Evolutionary conservation across 768 basidiomycete genomes (phyloP), one percentile per base, ranked within the genome.

Genomic region (Dioszegia crocea): DNA sequence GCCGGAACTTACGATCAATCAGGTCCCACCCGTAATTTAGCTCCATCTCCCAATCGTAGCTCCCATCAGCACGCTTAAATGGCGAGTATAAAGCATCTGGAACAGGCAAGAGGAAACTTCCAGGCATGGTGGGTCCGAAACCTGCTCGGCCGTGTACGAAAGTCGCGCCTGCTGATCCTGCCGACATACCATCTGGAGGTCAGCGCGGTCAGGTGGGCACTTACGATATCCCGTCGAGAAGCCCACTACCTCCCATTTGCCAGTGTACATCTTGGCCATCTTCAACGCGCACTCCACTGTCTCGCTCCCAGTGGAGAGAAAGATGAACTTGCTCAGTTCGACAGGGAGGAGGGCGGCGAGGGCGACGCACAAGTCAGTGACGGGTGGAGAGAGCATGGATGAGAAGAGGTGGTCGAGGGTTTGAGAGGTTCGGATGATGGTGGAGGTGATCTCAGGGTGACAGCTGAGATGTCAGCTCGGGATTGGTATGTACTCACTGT

Each of bases 381-480:
- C 62, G 1, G 71, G 71, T 21, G 62, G 51, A 16, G 62, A 55
- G 49, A 73, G 43, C 51, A 73, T 61, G 12, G 44, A 51, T 14
- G 68, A 70, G 55, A 67, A 63, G 14, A 73, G 60, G 52, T 73
- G 71, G 40, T 73, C 71, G 23, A 73, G 60, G 17, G 38, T 59
- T 4, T 38, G 43, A 38, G 63, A 49, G 26, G 57, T 47, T 21
- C 57, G 30, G 27, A 36, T 19, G 43, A 68, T 53, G 2, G 57
- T 56, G 19, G 49, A 36, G 41, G 47, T 50, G 43, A 73, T 67
- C 31, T 67, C 71, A 14, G 71, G 68, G 52, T 73, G 61, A 26
- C 49, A 52, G 54, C 59, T 60, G 44, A 27, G 40, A 27, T 40
- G 56, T 33, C 27, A 17, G 56, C 6, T 19, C 3, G 12, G 16